Base-by-base conservation (phyloP, 2,329 filamentous ascomycete genomes). In the Aspergillus pseudonomiae region DNA sequence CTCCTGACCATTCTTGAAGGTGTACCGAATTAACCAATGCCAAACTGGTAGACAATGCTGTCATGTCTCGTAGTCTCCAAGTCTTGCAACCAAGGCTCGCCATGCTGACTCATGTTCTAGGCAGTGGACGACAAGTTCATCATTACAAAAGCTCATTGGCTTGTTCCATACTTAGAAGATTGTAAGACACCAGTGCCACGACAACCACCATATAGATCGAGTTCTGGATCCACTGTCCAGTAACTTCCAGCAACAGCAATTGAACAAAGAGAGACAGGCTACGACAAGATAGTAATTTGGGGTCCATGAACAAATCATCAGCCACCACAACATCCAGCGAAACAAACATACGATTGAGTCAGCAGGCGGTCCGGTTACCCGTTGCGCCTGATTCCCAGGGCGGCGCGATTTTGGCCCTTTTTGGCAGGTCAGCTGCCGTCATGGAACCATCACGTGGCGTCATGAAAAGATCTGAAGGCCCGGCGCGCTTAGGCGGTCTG, bases 401-500 rank as follows among this genome's bases (percentile, higher is more conserved):
- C 41, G 50, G 54, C 60, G 55, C 41, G 48, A 61, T 61, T 57
- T 63, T 61, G 62, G 55, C 48, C 58, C 30, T 26, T 57, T 53
- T 41, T 46, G 53, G 61, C 60, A 65, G 67, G 67, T 70, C 68
- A 69, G 67, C 68, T 72, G 70, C 63, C 63, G 65, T 70, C 69
- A 67, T 71, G 56, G 21, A 63, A 54, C 62, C 68, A 73, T 74
- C 72, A 75, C 73, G 73, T 75, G 73, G 72, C 67, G 68, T 68
- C 65, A 71, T 66, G 32, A 41, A 57, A 32, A 53, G 63, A 54
- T 39, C 60, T 67, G 61, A 54, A 54, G 62, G 58, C 63, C 59
- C 59, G 60, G 34, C 14, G n/a, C 12, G 46, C 55, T 34, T 53
- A 64, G 63, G 61, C 63, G 63, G 67, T 67, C 62, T 67, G 62